Evolutionary conservation across 306 rosid genomes (phyloP).

Genomic region (Lablab purpureus): DNA sequence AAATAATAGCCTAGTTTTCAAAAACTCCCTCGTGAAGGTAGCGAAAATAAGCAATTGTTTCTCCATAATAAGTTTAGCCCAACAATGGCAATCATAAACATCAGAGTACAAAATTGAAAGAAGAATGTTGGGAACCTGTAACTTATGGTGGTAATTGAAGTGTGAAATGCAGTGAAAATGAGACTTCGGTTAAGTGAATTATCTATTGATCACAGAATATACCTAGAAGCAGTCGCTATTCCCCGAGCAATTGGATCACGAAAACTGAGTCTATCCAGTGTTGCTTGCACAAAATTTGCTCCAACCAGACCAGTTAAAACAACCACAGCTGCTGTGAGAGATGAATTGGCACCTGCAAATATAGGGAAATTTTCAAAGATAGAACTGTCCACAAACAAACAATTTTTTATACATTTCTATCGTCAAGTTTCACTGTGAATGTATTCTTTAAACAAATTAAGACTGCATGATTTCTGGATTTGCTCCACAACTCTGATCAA

Average conservation of each 20-base stretch:
- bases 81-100: not conserved
- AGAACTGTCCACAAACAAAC: constrained; percentile 17
- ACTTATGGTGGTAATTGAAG: constrained; percentile 6
- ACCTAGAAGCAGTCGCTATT: constrained; percentile 99
- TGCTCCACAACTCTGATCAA: not conserved
- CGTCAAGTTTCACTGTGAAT: not conserved
- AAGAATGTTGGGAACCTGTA: not conserved
- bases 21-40: not conserved
- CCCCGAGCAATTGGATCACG: constrained; percentile 97
- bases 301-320: constrained; percentile 94
- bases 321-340: constrained; percentile 92
- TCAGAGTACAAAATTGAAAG: not conserved
- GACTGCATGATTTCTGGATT: not conserved
- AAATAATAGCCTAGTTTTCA: not conserved
- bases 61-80: not conserved
- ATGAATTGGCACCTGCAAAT: constrained; percentile 80
- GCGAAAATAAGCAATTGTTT: not conserved
- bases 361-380: constrained; percentile 32
- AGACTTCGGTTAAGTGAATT: not conserved
- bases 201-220: constrained; percentile 30
- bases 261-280: constrained; percentile 77
- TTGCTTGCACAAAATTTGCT: constrained; percentile 91
- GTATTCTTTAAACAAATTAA: not conserved
- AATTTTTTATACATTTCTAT: not conserved
- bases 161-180: constrained; percentile 3